Conservation (phyloP, 2,329 filamentous ascomycete genomes). For the Trichoderma guizhouense region DNA sequence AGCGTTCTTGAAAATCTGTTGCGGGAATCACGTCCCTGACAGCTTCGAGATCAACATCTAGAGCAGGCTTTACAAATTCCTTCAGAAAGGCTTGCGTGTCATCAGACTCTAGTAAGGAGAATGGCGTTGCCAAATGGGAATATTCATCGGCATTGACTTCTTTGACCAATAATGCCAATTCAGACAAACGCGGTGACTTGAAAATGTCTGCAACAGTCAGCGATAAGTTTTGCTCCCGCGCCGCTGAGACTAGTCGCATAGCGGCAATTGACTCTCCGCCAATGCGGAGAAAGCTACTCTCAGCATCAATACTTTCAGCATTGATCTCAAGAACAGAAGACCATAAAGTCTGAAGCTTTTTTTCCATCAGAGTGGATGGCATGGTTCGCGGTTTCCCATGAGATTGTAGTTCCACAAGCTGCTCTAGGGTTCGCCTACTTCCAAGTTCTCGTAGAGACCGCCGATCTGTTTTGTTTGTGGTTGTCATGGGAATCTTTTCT, state of each 20-base stretch:
- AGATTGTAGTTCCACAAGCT: neutral
- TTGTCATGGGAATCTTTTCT: constrained; percentile 8
- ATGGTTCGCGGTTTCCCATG: neutral
- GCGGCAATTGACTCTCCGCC: constrained; percentile 13
- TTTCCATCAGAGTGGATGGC: constrained; percentile 3
- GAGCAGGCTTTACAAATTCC: neutral
- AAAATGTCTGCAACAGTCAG: constrained; percentile 14
- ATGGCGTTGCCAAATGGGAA: neutral
- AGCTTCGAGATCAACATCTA: neutral
- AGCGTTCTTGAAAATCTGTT: constrained; percentile 11
- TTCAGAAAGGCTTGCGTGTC: neutral
- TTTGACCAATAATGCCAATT: neutral
- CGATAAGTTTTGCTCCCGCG: neutral
- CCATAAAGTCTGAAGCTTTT: neutral
- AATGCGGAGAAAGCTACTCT: constrained; percentile 2
- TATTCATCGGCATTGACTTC: neutral
- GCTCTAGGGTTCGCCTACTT: constrained; percentile 1
- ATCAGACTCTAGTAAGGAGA: neutral
- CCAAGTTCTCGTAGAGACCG: neutral
- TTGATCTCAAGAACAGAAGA: neutral
- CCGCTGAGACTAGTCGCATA: constrained; percentile 12
- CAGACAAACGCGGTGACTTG: constrained; percentile 6
- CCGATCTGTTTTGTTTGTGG: constrained; percentile 13
- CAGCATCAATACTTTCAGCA: neutral
- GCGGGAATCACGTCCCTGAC: constrained; percentile 1